A percentile compares a stretch with the other conserved stretches of the same genome.
Conservation (phyloP, 73 alveolate genomes). For the Tetrahymena thermophila region DNA sequence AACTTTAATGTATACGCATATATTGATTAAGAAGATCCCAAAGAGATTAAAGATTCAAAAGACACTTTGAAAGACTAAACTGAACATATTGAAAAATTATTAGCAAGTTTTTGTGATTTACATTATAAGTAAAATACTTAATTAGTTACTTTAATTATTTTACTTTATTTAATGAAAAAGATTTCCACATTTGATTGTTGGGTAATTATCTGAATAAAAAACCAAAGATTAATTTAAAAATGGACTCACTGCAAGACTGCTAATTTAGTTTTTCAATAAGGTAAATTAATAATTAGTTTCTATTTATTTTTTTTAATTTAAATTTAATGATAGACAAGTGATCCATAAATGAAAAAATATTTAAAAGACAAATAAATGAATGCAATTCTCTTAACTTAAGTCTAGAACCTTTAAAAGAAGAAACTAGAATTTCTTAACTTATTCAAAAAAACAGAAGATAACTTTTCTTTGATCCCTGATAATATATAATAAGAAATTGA, state of each 20-base stretch:
- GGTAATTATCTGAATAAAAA: background rate
- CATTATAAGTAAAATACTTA: background rate
- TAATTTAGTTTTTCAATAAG: background rate
- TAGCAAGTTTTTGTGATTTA: background rate
- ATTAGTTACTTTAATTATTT: background rate
- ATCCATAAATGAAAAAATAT: background rate
- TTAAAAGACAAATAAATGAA: background rate
- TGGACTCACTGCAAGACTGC: background rate
- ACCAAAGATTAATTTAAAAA: background rate
- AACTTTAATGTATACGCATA: background rate
- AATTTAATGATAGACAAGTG: background rate
- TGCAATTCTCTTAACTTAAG: background rate
- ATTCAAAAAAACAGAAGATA: background rate
- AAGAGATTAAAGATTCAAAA: no score
- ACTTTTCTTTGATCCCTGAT: background rate
- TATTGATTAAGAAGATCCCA: background rate
- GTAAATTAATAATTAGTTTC: background rate
- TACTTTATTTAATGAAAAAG: background rate
- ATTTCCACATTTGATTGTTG: background rate
- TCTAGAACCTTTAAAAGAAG: background rate
- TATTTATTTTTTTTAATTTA: background rate
- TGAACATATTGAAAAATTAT: background rate
- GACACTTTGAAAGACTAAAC: background rate
- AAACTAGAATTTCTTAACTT: background rate
- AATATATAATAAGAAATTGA: background rate